A percentile compares a stretch with the other conserved stretches of the same genome.
phyloP scores from a whole-genome alignment of 306 rosid species.

The Dalbergia cultrata region DNA sequence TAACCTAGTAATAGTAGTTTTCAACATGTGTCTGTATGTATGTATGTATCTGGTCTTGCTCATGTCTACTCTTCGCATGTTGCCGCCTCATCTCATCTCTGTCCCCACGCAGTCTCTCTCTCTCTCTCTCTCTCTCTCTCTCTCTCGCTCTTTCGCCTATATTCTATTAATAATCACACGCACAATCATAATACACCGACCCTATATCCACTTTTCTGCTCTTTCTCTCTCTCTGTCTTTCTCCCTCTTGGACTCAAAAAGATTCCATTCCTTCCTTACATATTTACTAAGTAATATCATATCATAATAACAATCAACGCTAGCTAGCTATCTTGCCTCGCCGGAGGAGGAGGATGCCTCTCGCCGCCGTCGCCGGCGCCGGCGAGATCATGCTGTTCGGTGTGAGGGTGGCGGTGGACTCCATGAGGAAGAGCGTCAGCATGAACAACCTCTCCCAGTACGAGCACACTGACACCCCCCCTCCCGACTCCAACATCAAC shows the following conservation, averaged over 20 bases:
- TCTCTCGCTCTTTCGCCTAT: not conserved
- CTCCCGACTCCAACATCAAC: slow-evolving; percentile 34
- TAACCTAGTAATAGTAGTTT: too few species aligned
- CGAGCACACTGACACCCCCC: slow-evolving; percentile 59
- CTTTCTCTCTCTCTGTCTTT: too few species aligned
- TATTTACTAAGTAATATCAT: too few species aligned
- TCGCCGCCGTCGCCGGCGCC: slow-evolving; percentile 49
- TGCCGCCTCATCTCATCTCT: not conserved
- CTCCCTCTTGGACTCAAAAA: not conserved
- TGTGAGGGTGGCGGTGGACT: slow-evolving; percentile 77
- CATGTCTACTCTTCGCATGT: not conserved
- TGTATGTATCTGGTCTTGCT: not conserved
- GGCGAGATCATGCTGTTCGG: slow-evolving; percentile 88
- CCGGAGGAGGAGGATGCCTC: slow-evolving; percentile 49
- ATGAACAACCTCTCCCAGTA: slow-evolving; percentile 87
- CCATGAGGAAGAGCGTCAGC: slow-evolving; percentile 89
- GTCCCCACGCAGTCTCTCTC: too few species aligned
- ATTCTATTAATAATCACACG: slow-evolving; percentile 16
- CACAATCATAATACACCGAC: not conserved
- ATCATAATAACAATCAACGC: too few species aligned
- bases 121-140: not conserved
- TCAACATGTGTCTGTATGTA: too few species aligned
- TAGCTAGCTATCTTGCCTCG: too few species aligned
- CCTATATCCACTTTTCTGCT: not conserved
- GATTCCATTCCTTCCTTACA: not conserved